Percentiles rank a stretch among this genome's conserved stretches.
phyloP scores from a whole-genome alignment of 1,284 basidiomycete species.

The Kwoniella shivajii region DNA sequence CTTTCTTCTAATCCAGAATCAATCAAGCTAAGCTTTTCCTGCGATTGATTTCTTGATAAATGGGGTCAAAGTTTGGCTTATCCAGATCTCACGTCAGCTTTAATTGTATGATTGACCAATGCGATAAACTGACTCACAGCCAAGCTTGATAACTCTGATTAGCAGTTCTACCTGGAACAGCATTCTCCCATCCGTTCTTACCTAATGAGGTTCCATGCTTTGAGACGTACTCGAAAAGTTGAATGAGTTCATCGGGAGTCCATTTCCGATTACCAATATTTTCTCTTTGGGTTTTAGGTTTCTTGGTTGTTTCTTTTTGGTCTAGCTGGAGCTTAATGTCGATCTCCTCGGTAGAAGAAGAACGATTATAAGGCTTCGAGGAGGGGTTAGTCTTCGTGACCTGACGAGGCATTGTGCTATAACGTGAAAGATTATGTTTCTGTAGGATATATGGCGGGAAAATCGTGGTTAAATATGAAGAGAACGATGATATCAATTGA shows the following conservation, averaged over 20 bases:
- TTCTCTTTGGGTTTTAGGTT: background rate
- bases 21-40: background rate
- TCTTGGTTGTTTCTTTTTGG: background rate
- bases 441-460: no score
- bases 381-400: no score
- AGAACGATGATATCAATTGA: no score
- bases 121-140: constrained; percentile 7
- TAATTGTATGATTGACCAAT: background rate
- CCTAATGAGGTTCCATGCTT: constrained; percentile 6
- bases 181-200: constrained; percentile 5
- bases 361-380: no score
- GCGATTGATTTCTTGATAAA: constrained; percentile 5
- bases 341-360: no score
- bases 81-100: constrained; percentile 1
- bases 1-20: no score
- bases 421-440: no score
- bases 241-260: constrained; percentile 7
- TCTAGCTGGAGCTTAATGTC: no score
- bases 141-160: constrained; percentile 17
- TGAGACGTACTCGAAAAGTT: constrained; percentile 9
- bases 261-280: background rate
- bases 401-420: no score
- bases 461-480: no score
- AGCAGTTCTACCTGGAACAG: constrained; percentile 12
- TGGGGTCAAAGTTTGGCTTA: constrained; percentile 9